Percentiles rank a stretch among this genome's conserved stretches.
These are phyloP conservation scores for Septoria petroselini DNA, from an alignment of 2,329 filamentous ascomycete genomes.

Conservation along the genomic window DNA sequence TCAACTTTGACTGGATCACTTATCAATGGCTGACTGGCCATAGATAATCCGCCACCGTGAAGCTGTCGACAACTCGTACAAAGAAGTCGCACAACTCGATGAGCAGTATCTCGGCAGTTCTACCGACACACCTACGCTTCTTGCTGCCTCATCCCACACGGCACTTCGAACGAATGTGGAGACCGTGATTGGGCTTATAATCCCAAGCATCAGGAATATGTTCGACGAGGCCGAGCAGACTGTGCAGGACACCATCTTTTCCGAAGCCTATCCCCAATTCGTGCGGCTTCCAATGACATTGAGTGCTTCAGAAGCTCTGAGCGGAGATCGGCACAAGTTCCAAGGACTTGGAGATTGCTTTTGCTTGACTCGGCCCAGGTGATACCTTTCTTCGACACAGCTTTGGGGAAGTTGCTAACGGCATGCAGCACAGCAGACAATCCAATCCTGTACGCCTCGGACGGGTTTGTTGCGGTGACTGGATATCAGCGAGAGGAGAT, in stretches of 20 bases:
- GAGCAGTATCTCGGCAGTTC: not conserved
- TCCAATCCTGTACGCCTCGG: constrained; percentile 51
- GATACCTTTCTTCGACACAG: constrained; percentile 1
- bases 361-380: constrained; percentile 54
- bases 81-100: constrained; percentile 6
- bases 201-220: constrained; percentile 5
- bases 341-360: constrained; percentile 59
- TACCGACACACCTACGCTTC: not conserved
- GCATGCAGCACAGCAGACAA: constrained; percentile 45
- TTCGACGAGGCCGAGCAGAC: constrained; percentile 20
- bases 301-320: constrained; percentile 48
- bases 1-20: not conserved
- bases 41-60: not conserved
- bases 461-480: constrained; percentile 53
- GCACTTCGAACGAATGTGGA: not conserved
- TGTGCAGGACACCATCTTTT: constrained; percentile 18
- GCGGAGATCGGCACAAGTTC: constrained; percentile 44
- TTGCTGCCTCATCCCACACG: not conserved
- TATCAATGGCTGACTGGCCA: not conserved
- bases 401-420: not conserved
- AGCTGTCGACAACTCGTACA: not conserved
- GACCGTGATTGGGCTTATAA: not conserved
- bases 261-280: constrained; percentile 53
- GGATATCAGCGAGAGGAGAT: constrained; percentile 51
- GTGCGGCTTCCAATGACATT: constrained; percentile 53